Evolutionary conservation across 2,329 filamentous ascomycete genomes (phyloP).

Genomic region (Zarea fungicola): DNA sequence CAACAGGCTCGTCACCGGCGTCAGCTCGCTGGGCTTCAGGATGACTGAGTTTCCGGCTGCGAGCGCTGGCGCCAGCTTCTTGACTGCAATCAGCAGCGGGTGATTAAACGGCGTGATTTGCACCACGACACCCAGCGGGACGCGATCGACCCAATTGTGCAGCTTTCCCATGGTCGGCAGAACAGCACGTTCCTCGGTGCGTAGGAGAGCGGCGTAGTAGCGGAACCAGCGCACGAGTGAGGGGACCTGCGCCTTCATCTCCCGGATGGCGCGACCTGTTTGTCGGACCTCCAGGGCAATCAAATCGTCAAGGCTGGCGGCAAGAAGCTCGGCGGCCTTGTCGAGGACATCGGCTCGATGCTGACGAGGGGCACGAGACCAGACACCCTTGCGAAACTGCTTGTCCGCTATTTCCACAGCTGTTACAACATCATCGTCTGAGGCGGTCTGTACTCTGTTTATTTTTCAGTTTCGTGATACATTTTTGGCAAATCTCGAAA

Average conservation of each 20-base stretch:
- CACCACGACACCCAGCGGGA: constrained; percentile 53
- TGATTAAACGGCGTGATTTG: constrained; percentile 57
- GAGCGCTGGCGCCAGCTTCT: constrained; percentile 46
- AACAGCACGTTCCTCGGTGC: constrained; percentile 62
- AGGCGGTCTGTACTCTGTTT: constrained; percentile 7
- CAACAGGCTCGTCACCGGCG: constrained; percentile 55
- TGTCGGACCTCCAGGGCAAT: constrained; percentile 61
- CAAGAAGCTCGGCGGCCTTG: constrained; percentile 50
- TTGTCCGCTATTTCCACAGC: not conserved
- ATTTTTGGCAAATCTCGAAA: too few relatives aligned
- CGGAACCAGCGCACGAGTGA: constrained; percentile 64
- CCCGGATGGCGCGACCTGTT: constrained; percentile 62
- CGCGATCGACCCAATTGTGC: constrained; percentile 50
- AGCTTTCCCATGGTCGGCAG: constrained; percentile 59
- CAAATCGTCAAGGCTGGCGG: constrained; percentile 46
- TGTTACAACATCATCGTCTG: constrained; percentile 5
- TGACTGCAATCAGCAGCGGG: constrained; percentile 50
- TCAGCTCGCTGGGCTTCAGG: constrained; percentile 58
- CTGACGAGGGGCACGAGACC: constrained; percentile 56
- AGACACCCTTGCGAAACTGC: constrained; percentile 61
- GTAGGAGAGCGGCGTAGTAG: constrained; percentile 63
- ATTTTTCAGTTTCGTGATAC: too few relatives aligned
- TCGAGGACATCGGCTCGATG: constrained; percentile 58
- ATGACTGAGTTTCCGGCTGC: constrained; percentile 54
- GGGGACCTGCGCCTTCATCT: constrained; percentile 65